These are phyloP conservation scores for Chalciporus chontae DNA, from an alignment of 768 basidiomycete genomes.

Conservation along the genomic window DNA sequence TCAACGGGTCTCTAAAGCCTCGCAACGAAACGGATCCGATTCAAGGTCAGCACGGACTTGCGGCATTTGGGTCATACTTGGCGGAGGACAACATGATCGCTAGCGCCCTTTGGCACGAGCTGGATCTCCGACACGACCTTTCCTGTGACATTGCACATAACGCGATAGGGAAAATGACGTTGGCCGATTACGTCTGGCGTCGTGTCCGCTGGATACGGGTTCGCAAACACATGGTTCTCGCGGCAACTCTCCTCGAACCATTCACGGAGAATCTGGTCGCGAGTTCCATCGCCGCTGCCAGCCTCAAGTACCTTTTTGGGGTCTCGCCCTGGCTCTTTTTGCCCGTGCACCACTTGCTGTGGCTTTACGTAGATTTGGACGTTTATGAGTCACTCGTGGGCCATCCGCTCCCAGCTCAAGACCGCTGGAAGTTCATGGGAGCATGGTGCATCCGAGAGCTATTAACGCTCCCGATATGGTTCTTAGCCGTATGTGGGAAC, in stretches of 20 bases:
- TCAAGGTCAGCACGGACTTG: slow-evolving; percentile 49
- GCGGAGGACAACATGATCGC: slow-evolving; percentile 99
- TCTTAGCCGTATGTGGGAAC: slow-evolving; percentile 75
- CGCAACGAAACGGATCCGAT: slow-evolving; percentile 19
- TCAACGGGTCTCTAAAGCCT: slow-evolving; percentile 65
- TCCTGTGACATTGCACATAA: slow-evolving; percentile 90
- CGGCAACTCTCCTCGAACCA: slow-evolving; percentile 86
- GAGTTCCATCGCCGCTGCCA: slow-evolving; percentile 59
- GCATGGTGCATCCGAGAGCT: slow-evolving; percentile 83
- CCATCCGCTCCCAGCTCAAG: slow-evolving; percentile 48
- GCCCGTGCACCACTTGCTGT: slow-evolving; percentile 57
- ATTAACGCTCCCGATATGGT: slow-evolving; percentile 85
- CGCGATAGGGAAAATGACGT: slow-evolving; percentile 82
- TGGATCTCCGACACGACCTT: slow-evolving; percentile 82
- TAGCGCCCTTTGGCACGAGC: slow-evolving; percentile 87
- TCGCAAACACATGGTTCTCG: slow-evolving; percentile 87
- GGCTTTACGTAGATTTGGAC: slow-evolving; percentile 79
- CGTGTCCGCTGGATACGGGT: slow-evolving; percentile 97
- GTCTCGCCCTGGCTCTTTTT: slow-evolving; percentile 54
- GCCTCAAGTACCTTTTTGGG: slow-evolving; percentile 48
- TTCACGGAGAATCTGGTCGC: slow-evolving; percentile 84
- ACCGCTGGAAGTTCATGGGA: slow-evolving; percentile 56
- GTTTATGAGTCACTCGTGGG: slow-evolving; percentile 77
- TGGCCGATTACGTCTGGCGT: slow-evolving; percentile 82
- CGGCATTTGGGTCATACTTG: slow-evolving; percentile 81